Conservation (phyloP, 2,329 filamentous ascomycete species). For the Fonsecaea pugnacius region DNA sequence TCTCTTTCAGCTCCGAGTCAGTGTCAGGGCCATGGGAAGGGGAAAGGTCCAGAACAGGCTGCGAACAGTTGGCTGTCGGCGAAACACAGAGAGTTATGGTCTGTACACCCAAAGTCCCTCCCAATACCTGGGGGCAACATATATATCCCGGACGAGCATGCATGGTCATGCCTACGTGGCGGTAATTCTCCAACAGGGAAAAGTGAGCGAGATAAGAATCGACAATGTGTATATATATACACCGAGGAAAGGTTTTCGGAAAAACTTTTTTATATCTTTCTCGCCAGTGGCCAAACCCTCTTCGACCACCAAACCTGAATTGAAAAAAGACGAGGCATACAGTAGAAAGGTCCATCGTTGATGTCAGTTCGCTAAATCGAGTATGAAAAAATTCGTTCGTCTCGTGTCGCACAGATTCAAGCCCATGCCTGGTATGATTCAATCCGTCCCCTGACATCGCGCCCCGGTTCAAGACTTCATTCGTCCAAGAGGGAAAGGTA, state of each 20-base stretch:
- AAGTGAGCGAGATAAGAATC: background rate
- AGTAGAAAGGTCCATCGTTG: conserved; percentile 12
- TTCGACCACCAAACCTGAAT: conserved; percentile 2
- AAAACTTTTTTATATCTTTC: background rate
- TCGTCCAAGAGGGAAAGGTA: background rate
- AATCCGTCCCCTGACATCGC: background rate
- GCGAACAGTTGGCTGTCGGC: too few relatives aligned
- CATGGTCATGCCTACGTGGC: background rate
- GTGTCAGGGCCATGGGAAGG: too few relatives aligned
- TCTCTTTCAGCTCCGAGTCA: too few relatives aligned
- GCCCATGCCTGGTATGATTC: background rate
- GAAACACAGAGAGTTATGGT: too few relatives aligned
- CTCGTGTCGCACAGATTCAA: conserved; percentile 4
- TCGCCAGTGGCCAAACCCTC: background rate
- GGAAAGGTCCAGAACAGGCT: too few relatives aligned
- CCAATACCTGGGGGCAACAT: too few relatives aligned
- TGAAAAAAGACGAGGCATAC: conserved; percentile 1
- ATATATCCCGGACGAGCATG: background rate
- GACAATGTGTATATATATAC: background rate
- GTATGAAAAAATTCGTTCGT: conserved; percentile 6
- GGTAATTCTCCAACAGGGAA: background rate
- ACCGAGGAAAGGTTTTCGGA: background rate
- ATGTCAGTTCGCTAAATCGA: conserved; percentile 7
- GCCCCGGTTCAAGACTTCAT: background rate
- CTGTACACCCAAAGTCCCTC: too few relatives aligned